Conservation (phyloP, 2,329 filamentous ascomycete species). For the Hypoxylon sp. region DNA sequence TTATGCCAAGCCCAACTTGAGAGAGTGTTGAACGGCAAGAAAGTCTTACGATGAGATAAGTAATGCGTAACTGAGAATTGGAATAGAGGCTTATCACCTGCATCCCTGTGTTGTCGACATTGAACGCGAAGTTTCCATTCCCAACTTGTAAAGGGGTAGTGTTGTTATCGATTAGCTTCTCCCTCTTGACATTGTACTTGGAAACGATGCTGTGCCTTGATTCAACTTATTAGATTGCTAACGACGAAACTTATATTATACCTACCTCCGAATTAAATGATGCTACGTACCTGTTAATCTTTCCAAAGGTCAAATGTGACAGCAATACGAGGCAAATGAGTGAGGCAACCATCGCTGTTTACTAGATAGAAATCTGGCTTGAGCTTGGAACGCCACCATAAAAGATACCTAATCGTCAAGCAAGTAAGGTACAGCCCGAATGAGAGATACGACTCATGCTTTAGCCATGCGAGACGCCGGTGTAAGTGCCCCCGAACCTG, state of each 20-base stretch:
- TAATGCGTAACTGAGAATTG: neutral
- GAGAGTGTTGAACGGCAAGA: slow-evolving; percentile 49
- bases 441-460: neutral
- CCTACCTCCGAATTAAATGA: too few species aligned
- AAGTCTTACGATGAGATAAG: slow-evolving; percentile 37
- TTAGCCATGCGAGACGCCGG: slow-evolving; percentile 18
- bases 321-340: slow-evolving; percentile 19
- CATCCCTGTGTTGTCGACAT: slow-evolving; percentile 51
- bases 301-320: slow-evolving; percentile 18
- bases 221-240: neutral
- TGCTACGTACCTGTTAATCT: slow-evolving; percentile 35
- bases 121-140: slow-evolving; percentile 51
- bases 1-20: slow-evolving; percentile 51
- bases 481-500: slow-evolving; percentile 23
- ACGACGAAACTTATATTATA: neutral
- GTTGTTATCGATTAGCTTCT: slow-evolving; percentile 44
- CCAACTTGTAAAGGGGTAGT: slow-evolving; percentile 50
- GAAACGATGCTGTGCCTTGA: slow-evolving; percentile 42
- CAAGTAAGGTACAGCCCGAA: neutral
- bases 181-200: slow-evolving; percentile 45
- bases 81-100: slow-evolving; percentile 26
- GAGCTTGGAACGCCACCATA: neutral
- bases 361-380: neutral
- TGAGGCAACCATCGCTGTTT: slow-evolving; percentile 17
- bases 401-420: neutral